Evolutionary conservation across 257 asterid species (phyloP).

Genomic region (Solanum arcanum): DNA sequence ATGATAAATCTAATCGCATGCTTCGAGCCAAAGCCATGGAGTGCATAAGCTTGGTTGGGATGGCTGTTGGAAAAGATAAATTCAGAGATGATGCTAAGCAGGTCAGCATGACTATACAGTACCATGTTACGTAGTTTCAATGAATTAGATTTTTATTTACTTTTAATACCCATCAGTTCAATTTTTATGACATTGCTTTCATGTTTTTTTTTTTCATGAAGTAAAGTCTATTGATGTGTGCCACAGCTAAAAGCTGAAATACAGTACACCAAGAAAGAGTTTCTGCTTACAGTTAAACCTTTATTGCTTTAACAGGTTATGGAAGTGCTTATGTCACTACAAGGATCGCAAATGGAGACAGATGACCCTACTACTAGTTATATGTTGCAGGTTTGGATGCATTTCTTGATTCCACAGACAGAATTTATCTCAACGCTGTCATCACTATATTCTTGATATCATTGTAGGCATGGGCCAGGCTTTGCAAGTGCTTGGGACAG

Average conservation of each 20-base stretch:
- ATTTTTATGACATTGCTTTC: neutral
- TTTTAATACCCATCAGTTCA: neutral
- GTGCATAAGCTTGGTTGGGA: constrained; percentile 93
- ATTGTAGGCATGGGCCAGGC: constrained; percentile 90
- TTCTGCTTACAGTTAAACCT: neutral
- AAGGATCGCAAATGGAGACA: constrained; percentile 87
- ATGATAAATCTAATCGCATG: constrained; percentile 85
- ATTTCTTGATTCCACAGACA: neutral
- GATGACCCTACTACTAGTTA: constrained; percentile 96
- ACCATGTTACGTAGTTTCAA: neutral
- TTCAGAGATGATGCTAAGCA: constrained; percentile 89
- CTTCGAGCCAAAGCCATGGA: constrained; percentile 99
- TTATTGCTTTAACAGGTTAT: constrained; percentile 40
- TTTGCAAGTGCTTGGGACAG: constrained; percentile 94
- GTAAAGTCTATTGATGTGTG: neutral
- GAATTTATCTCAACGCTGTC: neutral
- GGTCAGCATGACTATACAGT: constrained; percentile 20
- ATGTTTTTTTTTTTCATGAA: neutral
- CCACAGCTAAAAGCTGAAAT: neutral
- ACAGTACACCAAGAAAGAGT: neutral
- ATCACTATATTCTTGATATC: neutral
- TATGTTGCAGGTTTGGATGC: constrained; percentile 68
- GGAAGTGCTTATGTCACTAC: constrained; percentile 89
- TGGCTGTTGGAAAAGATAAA: constrained; percentile 93
- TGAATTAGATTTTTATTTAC: neutral